Base-by-base conservation (phyloP, 2,329 filamentous ascomycete genomes). In the Aspergillus costaricaensis region DNA sequence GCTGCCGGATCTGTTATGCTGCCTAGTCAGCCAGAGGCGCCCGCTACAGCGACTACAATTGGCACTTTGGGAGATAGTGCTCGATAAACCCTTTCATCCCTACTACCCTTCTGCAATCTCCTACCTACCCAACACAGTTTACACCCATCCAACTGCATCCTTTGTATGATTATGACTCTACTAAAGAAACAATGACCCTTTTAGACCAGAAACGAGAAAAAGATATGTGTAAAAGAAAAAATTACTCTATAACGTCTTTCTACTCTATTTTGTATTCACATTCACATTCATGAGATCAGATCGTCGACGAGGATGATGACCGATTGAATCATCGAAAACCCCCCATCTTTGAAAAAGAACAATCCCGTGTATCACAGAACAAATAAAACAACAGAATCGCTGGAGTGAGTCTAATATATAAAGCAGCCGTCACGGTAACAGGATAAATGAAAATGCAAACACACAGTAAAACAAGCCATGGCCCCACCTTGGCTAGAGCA, bases 341-440 rank as follows among this genome's bases (percentile, higher is more conserved):
- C 41, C 50, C 55, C 50, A 52, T 52, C 27, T 30, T 30, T 30
- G 27, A 12, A 12, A 30, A 30, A 30, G 25, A 36, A 58, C 17
- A 59, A 57, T 53, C 21, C 41, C 49, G 47, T 38, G 51, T 52
- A 43, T 43, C 43, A 57, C 62, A 43, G 52, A 55, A 49, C 47
- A 49, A 49, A 27, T 51, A 55, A 51, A 23, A 51, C 47, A 60
- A 54, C 58, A 53, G 53, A 64, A 65, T 58, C 62, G 56, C 64
- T 62, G 57, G 63, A 67, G 30, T 36, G 30, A 44, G 58, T 67
- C 63, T 65, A 59, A 25, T 60, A 61, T 60, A 68, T 60, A 36
- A 32, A 27, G 44, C 43, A 23, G 43, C 19, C 41, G n/a, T 25
- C 23, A 56, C 27, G 38, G 52, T 23, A 12, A 54, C 39, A 64